These are phyloP conservation scores for Podospora comata DNA, from an alignment of 495 filamentous ascomycete species.

Conservation along the genomic window DNA sequence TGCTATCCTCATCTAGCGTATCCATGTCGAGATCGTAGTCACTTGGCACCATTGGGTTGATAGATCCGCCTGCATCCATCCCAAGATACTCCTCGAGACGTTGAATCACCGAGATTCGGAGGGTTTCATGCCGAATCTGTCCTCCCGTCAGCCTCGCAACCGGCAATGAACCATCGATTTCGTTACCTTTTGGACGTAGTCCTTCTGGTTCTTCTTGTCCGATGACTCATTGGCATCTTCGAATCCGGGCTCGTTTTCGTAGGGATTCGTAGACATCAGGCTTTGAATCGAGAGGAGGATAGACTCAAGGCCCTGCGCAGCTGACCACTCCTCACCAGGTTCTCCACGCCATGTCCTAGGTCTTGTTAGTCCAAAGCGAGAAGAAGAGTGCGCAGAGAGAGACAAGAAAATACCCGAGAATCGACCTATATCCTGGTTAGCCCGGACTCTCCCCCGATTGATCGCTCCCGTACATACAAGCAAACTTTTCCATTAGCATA, in stretches of 20 bases:
- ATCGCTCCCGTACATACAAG: slow-evolving; percentile 55
- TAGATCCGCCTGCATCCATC: slow-evolving; percentile 53
- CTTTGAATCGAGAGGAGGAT: slow-evolving; percentile 95
- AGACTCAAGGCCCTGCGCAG: slow-evolving; percentile 91
- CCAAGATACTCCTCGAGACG: slow-evolving; percentile 76
- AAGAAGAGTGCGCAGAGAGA: slow-evolving; percentile 5
- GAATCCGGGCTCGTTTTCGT: slow-evolving; percentile 93
- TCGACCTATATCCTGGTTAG: slow-evolving; percentile 58
- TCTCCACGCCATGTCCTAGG: slow-evolving; percentile 88
- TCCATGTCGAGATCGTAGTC: slow-evolving; percentile 53
- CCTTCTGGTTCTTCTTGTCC: slow-evolving; percentile 70
- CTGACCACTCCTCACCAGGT: slow-evolving; percentile 89
- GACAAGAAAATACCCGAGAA: slow-evolving; percentile 64
- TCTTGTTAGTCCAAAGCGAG: slow-evolving; percentile 27
- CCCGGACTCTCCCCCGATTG: slow-evolving; percentile 17
- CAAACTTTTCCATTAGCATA: slow-evolving; percentile 90
- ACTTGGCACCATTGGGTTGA: slow-evolving; percentile 29
- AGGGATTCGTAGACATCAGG: slow-evolving; percentile 89
- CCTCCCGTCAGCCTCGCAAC: slow-evolving; percentile 13
- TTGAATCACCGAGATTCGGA: slow-evolving; percentile 82
- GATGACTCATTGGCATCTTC: slow-evolving; percentile 64
- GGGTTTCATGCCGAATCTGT: slow-evolving; percentile 86
- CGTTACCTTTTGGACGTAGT: slow-evolving; percentile 84
- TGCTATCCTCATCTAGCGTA: slow-evolving; percentile 50
- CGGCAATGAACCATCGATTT: background rate